Evolutionary conservation across 495 filamentous ascomycete species (phyloP), one percentile per base, ranked within the genome.

Genomic region (Arthonia radiata): DNA sequence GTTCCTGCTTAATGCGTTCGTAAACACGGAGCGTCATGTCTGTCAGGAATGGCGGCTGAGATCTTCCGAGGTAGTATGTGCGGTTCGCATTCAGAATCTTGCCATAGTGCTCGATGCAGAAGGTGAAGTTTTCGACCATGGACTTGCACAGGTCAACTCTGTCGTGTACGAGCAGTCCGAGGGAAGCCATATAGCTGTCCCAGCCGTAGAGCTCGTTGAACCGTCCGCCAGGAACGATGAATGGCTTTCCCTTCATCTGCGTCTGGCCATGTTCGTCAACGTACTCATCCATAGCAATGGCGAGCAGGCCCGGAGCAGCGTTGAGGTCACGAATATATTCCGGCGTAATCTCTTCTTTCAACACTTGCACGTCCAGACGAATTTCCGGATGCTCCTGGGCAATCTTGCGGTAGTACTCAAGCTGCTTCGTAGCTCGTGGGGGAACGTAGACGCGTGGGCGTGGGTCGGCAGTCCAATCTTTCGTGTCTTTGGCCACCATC

Each of bases 191-290:
- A 50, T 90, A 94, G 42, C 77, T 89, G 45, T 97, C 86, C 86
- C 86, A 97, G 27, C 70, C 79, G 41, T 97, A 97, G 13, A 94
- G 46, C 43, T 97, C 86, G 48, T 94, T 97, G 64, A 97, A 97
- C 15, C 86, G 61, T 10, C 82, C 86, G 19, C 86, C 89, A 0
- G 86, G 86, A 13, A 97, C 86, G 13, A 94, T 79, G 39, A 93
- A 97, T 0, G 86, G 86, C 24, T 82, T 59, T 17, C 89, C 86
- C n/a, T 52, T 49, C 4, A 81, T 44, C 2, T 67, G 66, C 30
- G 57, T 64, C 40, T 72, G 50, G 10, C 64, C 65, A 7, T 75
- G 77, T 6, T 47, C 41, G 3, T 60, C 56, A 6, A 52, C 37
- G 24, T 54, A 49, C 33, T 77, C 60, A 32, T 89, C 68, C 80